These are phyloP conservation scores for Candida glaebosa DNA, from an alignment of 805 yeast species.

Conservation along the genomic window DNA sequence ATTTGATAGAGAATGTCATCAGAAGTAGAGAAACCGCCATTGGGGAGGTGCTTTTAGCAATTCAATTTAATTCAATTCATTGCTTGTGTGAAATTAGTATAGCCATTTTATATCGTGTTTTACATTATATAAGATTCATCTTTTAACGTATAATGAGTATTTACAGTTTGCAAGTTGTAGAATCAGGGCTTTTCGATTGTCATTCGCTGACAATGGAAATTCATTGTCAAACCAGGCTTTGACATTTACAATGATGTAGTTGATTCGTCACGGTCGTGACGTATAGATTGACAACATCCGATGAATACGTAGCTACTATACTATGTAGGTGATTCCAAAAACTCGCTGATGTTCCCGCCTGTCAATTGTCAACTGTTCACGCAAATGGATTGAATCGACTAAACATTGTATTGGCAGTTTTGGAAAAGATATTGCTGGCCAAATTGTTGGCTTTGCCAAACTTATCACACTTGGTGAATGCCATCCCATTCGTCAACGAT, in stretches of 20 bases:
- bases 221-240: too few species aligned
- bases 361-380: neutral
- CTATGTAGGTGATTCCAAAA: too few species aligned
- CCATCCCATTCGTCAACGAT: conserved; percentile 79
- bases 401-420: conserved; percentile 45
- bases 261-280: too few species aligned
- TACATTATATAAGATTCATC: neutral
- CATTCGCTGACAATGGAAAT: too few species aligned
- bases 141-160: neutral
- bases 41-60: too few species aligned
- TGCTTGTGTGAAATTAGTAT: neutral
- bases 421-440: conserved; percentile 55
- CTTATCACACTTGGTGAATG: conserved; percentile 89
- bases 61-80: neutral
- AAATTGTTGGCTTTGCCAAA: conserved; percentile 78
- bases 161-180: neutral
- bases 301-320: too few species aligned
- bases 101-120: neutral
- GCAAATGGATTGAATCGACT: conserved; percentile 45
- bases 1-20: too few species aligned
- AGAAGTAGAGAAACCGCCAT: too few species aligned
- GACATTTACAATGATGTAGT: too few species aligned
- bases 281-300: too few species aligned
- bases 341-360: too few species aligned
- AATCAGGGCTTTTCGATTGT: too few species aligned